Conservation (phyloP, 2,329 filamentous ascomycete genomes). For the Sporothrix brasiliensis region DNA sequence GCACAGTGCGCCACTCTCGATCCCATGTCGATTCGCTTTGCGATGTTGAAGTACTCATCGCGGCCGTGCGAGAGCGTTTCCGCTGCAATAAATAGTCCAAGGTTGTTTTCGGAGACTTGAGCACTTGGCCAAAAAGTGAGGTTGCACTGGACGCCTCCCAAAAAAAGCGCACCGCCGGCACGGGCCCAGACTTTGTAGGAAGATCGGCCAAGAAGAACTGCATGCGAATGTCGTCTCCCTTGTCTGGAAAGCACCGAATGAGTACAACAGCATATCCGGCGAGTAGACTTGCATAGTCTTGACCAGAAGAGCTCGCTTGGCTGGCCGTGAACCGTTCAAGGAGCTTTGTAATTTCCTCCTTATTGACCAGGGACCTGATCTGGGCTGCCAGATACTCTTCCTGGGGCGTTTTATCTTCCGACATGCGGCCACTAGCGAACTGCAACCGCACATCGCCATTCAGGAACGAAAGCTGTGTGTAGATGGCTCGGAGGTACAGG, state of each 20-base stretch:
- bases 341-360: conserved; percentile 70
- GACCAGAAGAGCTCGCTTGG: conserved; percentile 22
- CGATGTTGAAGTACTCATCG: conserved; percentile 29
- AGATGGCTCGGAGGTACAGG: conserved; percentile 55
- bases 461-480: conserved; percentile 57
- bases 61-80: conserved; percentile 32
- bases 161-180: conserved; percentile 79
- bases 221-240: conserved; percentile 90
- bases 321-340: conserved; percentile 50
- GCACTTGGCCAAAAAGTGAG: conserved; percentile 45
- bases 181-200: conserved; percentile 45
- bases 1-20: conserved; percentile 83
- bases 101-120: conserved; percentile 40
- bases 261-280: conserved; percentile 87
- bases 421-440: conserved; percentile 40
- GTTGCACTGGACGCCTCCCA: conserved; percentile 66
- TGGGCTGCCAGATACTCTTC: conserved; percentile 63
- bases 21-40: conserved; percentile 45
- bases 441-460: conserved; percentile 56
- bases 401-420: conserved; percentile 44
- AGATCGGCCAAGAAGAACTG: conserved; percentile 81
- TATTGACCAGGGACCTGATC: conserved; percentile 71
- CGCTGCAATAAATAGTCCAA: conserved; percentile 40
- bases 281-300: conserved; percentile 68
- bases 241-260: conserved; percentile 78